phyloP scores from a whole-genome alignment of 2,329 filamentous ascomycete genomes.

The Cladosporium phlei region DNA sequence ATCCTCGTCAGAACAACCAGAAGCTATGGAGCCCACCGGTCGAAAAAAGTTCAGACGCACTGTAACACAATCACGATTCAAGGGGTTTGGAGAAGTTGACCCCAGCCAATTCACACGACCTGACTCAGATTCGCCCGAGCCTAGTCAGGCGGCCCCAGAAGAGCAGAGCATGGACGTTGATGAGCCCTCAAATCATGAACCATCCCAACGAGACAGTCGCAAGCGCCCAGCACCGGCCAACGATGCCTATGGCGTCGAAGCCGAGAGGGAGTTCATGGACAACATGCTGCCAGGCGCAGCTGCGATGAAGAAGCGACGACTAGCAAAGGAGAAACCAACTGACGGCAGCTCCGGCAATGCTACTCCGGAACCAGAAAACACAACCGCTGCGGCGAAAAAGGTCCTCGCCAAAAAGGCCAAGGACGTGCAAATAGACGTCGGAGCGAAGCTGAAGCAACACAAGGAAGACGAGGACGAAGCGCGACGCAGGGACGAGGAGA shows the following conservation, averaged over 20 bases:
- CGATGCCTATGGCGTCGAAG: constrained; percentile 19
- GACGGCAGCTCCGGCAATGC: constrained; percentile 38
- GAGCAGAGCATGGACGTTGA: constrained; percentile 8
- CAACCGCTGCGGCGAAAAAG: not conserved
- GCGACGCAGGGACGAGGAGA: constrained; percentile 61
- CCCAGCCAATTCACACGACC: constrained; percentile 26
- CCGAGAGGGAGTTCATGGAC: constrained; percentile 55
- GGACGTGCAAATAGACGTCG: constrained; percentile 65
- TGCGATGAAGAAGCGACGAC: constrained; percentile 65
- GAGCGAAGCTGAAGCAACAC: constrained; percentile 56
- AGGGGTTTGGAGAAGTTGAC: constrained; percentile 40
- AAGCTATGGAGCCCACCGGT: not conserved
- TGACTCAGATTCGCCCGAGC: constrained; percentile 19
- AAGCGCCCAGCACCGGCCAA: constrained; percentile 26
- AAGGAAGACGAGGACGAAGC: constrained; percentile 51
- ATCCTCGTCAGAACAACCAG: not conserved
- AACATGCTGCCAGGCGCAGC: constrained; percentile 71
- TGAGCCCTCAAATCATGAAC: constrained; percentile 12
- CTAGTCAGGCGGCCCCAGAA: constrained; percentile 1
- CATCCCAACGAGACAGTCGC: constrained; percentile 19
- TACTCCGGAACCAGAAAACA: constrained; percentile 37
- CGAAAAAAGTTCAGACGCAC: constrained; percentile 28
- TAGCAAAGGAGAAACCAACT: constrained; percentile 54
- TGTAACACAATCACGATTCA: constrained; percentile 54
- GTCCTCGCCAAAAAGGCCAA: not conserved